Conservation (phyloP, 2,329 filamentous ascomycete species). For the Colletotrichum sp. region DNA sequence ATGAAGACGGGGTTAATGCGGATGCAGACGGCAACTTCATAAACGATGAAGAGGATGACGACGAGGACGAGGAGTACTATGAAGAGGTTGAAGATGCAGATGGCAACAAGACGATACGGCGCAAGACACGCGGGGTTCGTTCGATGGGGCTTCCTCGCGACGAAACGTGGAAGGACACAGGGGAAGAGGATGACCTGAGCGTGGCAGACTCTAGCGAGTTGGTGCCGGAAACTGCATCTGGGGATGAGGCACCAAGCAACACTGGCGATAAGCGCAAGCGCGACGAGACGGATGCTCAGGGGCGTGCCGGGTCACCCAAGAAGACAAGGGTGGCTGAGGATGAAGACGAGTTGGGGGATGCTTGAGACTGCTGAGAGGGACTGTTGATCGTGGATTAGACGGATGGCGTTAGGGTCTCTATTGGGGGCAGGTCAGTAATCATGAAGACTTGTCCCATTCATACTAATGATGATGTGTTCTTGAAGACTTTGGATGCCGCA, state of each 20-base stretch:
- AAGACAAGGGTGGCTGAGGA: not conserved
- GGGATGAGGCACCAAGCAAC: not conserved
- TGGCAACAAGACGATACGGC: not conserved
- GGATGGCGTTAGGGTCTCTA: not conserved
- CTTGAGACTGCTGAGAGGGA: not conserved
- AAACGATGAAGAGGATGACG: conserved; percentile 29
- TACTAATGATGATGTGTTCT: not conserved
- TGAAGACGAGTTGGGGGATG: not conserved
- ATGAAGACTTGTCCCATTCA: not conserved
- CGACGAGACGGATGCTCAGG: not conserved
- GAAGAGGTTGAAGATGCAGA: not conserved
- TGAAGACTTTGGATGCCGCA: not conserved
- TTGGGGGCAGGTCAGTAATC: not conserved
- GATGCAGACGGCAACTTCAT: conserved; percentile 18
- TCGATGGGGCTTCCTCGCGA: not conserved
- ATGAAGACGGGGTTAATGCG: conserved; percentile 26
- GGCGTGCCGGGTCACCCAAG: not conserved
- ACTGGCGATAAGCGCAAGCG: not conserved
- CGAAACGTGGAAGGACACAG: conserved; percentile 3
- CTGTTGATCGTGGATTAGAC: not conserved
- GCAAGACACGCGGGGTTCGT: not conserved
- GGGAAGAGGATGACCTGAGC: conserved; percentile 4
- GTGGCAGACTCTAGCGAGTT: not conserved
- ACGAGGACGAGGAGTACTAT: not conserved
- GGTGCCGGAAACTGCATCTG: not conserved